These are phyloP conservation scores for Oryza meyeriana DNA, from an alignment of 176 grass and related monocot genomes.

Conservation along the genomic window DNA sequence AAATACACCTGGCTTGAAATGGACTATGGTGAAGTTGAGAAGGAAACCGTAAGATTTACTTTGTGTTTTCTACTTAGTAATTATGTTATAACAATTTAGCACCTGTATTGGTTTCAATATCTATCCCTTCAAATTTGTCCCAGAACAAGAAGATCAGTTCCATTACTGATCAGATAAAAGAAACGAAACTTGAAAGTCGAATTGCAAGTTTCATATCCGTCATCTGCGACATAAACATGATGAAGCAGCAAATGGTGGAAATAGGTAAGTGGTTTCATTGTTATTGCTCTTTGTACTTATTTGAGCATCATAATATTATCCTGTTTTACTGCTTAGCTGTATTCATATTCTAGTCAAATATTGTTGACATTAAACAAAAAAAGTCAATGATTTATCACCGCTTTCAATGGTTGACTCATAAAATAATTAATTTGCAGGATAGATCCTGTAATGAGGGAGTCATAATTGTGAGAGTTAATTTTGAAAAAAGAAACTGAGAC, in stretches of 20 bases:
- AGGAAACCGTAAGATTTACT: slow-evolving; percentile 60
- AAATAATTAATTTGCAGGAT: not conserved
- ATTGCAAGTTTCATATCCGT: slow-evolving; percentile 85
- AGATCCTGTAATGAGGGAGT: not conserved
- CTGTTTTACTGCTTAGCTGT: not conserved
- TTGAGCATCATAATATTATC: slow-evolving; percentile 6
- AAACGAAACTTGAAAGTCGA: slow-evolving; percentile 74
- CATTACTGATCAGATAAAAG: slow-evolving; percentile 51
- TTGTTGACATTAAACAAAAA: not conserved
- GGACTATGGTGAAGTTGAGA: slow-evolving; percentile 75
- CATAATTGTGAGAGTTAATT: not conserved
- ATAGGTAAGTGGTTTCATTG: slow-evolving; percentile 59
- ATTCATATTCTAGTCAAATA: not conserved
- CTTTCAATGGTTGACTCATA: not conserved
- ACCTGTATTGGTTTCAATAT: slow-evolving; percentile 24
- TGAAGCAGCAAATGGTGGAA: slow-evolving; percentile 99
- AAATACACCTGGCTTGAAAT: slow-evolving; percentile 91
- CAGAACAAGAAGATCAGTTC: slow-evolving; percentile 41
- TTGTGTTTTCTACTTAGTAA: not conserved
- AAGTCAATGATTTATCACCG: not conserved
- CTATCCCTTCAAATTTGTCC: slow-evolving; percentile 20
- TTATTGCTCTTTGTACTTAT: not conserved
- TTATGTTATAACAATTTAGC: slow-evolving; percentile 20
- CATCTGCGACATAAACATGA: slow-evolving; percentile 93
- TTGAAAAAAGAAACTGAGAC: not conserved